Percentiles rank a stretch among this genome's conserved stretches.
Evolutionary conservation across 78 protist genomes (phyloP).

Genomic region (Diacronema lutheri): DNA sequence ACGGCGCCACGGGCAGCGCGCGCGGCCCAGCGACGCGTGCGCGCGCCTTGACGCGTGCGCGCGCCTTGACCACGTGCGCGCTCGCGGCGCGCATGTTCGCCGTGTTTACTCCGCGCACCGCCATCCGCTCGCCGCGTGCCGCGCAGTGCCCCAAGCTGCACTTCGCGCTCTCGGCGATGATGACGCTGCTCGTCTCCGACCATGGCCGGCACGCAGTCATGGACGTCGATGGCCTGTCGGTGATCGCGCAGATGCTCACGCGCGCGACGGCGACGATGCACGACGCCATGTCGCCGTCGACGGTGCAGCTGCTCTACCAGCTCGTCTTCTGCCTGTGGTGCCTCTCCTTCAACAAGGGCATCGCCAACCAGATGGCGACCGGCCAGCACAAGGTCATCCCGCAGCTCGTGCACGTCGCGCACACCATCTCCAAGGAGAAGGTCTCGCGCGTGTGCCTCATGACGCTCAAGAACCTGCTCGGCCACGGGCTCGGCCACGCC

Average conservation of each 20-base stretch:
- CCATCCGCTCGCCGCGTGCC: too few species aligned
- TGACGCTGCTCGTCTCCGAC: not conserved
- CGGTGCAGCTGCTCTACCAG: slow-evolving; percentile 15
- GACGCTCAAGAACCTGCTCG: not conserved
- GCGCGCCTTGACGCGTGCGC: too few species aligned
- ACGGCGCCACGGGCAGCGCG: too few species aligned
- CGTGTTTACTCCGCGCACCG: too few species aligned
- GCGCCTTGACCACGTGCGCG: too few species aligned
- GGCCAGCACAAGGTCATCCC: not conserved
- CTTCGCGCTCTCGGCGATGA: not conserved
- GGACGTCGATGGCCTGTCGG: not conserved
- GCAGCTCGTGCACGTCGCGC: not conserved
- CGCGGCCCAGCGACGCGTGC: too few species aligned
- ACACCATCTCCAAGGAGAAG: slow-evolving; percentile 54
- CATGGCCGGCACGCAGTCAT: not conserved
- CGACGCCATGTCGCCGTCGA: not conserved
- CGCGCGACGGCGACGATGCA: too few species aligned
- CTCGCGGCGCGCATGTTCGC: too few species aligned
- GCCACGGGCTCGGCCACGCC: not conserved
- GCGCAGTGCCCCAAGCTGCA: not conserved
- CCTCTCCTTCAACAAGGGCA: slow-evolving; percentile 52
- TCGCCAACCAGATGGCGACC: slow-evolving; percentile 17
- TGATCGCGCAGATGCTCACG: not conserved
- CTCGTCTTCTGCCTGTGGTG: slow-evolving; percentile 69
- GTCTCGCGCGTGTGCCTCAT: slow-evolving; percentile 61